Base-by-base conservation (phyloP, 768 basidiomycete genomes). In the Dendrothele bispora region DNA sequence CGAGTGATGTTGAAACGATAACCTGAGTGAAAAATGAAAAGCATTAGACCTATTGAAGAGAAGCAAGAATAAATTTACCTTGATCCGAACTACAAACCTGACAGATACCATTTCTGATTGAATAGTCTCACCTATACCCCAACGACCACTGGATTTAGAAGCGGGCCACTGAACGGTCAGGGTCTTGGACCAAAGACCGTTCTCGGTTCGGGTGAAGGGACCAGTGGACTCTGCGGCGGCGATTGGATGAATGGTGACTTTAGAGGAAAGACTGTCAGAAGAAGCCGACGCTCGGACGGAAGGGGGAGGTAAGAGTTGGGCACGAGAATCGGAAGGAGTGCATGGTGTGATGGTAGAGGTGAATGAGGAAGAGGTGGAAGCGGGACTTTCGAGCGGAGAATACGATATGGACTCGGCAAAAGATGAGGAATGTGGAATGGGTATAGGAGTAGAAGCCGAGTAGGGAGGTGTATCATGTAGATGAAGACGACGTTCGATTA, bases 51-150 rank as follows among this genome's bases (percentile, higher is more conserved):
- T n/a, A 20, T 50, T 32, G 30, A 57, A 43, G 48, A 39, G 38
- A 44, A 55, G 35, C 29, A 44, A 43, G 11, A 49, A 50, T 39
- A 28, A 34, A 54, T 56, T 55, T 47, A 88, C 84, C 78, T 87
- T 88, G 54, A 84, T 72, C 37, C 81, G 79, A 55, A 85, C 69
- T 62, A 84, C 82, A 63, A 88, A 93, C 61, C 77, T 78, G 44
- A 90, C 78, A 43, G 78, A 75, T 12, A 78, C 82, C 55, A 85
- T 63, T 42, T 79, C 73, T 34, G 84, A 84, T 53, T 76, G 71
- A 55, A 89, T 78, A 22, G 86, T 85, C 70, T 91, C 88, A 10
- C 90, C 90, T 48, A 87, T 77, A 7, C 88, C 78, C 86, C 90
- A 92, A 17, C 86, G 80, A 57, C 78, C 82, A 49, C 77, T 76